Evolutionary conservation across 2,329 filamentous ascomycete species (phyloP), one percentile per base, ranked within the genome.

Genomic region (Coniochaeta sp.): DNA sequence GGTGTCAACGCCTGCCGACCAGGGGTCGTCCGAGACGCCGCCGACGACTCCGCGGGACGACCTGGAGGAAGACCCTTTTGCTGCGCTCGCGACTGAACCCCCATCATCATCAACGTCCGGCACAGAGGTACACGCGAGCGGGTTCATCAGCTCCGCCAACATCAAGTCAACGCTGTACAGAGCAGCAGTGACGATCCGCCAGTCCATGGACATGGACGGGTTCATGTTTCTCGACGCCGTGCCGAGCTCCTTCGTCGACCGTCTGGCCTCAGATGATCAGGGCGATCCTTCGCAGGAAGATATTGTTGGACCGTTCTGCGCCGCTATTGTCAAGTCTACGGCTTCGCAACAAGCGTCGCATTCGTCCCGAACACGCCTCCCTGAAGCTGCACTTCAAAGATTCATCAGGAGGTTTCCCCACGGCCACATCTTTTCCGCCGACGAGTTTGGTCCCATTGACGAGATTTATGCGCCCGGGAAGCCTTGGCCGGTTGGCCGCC

Each of bases 191-290:
- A 57, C 53, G 3, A 56, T 60, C 4, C 54, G 54, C 28, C 51
- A 49, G 14, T 46, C 56, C 12, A 58, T 60, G 57, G 46, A 55
- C 31, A 49, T 60, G 33, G 55, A 60, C 31, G 56, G 58, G 13
- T 50, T 58, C 33, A 54, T 58, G 52, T 58, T 60, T 20, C 54
- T 60, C n/a, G 58, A 60, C 40, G 58, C 58, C 6, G 55, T 56
- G 10, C 58, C 58, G 3, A 58, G 52, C 46, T 52, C 53, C 10
- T 60, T 53, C 30, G 27, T 52, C 4, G 53, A 56, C 40, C 55
- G 53, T 13, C 52, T 30, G n/a, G 22, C 30, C 5, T 20, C 38
- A 9, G 32, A 52, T 14, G 8, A 18, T 9, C 24, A 26, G 1
- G 10, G 32, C 4, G 12, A 30, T 2, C 3, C 26, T 8, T 38